Evolutionary conservation across 2,329 filamentous ascomycete genomes (phyloP), one percentile per base, ranked within the genome.

Genomic region (Pseudopithomyces maydicus): DNA sequence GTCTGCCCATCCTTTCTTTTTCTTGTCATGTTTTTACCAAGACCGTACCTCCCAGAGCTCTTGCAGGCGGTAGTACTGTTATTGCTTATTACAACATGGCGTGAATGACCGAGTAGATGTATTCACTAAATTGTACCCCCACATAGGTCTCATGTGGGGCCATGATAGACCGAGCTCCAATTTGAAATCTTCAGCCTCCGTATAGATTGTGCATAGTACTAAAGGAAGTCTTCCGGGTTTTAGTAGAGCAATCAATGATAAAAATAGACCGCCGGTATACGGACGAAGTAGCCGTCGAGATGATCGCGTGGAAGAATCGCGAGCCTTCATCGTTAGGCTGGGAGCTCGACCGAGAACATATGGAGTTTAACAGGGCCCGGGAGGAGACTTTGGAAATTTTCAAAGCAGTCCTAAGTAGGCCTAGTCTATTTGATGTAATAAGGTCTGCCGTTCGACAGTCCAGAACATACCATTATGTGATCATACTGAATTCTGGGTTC

Each of bases 121-220:
- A 8, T 4, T 4, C 8, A 4, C 8, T 29, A 29, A 8, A 29
- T 29, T 29, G 5, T 29, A 29, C 11, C 46, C 26, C 46, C 46
- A 49, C 35, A 49, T 39, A 39, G 19, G 15, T 23, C 32, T n/a
- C 15, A 49, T 49, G 46, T 49, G 46, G 46, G 20, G 46, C 15
- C 46, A 33, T 17, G 2, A 35, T 39, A 6, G 19, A 39, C n/a
- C 11, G 14, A 39, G n/a, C 6, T 39, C 19, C 19, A 39, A 49
- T 49, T 49, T 49, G 32, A 22, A 49, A 49, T 49, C 14, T 26
- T 26, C 26, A 35, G 29, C 29, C 44, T 47, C 33, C 32, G n/a
- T 26, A 22, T 38, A 49, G 46, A 23, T 29, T 19, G 20, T 26
- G 14, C 20, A 38, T 10, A 5, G 43, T 49, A 26, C 8, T 14